These are phyloP conservation scores for Alternaria angustiovoidea DNA, from an alignment of 2,329 filamentous ascomycete genomes.

Conservation along the genomic window DNA sequence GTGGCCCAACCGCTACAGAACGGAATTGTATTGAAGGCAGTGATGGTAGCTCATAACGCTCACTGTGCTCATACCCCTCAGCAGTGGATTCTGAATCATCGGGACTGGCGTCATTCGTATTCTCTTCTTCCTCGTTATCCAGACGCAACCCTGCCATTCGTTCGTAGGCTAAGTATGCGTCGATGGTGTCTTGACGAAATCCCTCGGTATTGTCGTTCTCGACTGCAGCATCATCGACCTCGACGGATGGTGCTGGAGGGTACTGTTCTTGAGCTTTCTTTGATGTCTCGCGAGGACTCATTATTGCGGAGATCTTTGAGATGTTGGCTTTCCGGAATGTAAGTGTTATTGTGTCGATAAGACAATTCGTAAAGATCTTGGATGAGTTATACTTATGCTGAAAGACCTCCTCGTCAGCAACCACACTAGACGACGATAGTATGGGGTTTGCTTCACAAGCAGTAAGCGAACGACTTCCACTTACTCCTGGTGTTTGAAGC, in stretches of 20 bases:
- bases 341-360: background rate
- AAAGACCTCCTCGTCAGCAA: background rate
- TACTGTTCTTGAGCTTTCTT: background rate
- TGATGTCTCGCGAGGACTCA: background rate
- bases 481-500: background rate
- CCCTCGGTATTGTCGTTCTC: background rate
- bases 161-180: background rate
- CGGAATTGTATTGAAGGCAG: background rate
- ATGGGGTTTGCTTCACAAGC: background rate
- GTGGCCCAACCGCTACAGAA: background rate
- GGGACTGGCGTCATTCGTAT: background rate
- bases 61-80: background rate
- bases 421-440: background rate
- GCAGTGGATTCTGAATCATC: background rate
- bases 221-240: background rate
- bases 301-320: background rate
- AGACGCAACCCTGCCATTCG: background rate
- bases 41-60: background rate
- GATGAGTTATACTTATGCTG: background rate
- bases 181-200: background rate
- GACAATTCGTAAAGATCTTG: background rate
- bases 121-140: background rate
- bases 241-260: conserved; percentile 1
- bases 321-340: no score
- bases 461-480: background rate